Evolutionary conservation across 148 eudicot species (phyloP).

Genomic region (Cornus florida): DNA sequence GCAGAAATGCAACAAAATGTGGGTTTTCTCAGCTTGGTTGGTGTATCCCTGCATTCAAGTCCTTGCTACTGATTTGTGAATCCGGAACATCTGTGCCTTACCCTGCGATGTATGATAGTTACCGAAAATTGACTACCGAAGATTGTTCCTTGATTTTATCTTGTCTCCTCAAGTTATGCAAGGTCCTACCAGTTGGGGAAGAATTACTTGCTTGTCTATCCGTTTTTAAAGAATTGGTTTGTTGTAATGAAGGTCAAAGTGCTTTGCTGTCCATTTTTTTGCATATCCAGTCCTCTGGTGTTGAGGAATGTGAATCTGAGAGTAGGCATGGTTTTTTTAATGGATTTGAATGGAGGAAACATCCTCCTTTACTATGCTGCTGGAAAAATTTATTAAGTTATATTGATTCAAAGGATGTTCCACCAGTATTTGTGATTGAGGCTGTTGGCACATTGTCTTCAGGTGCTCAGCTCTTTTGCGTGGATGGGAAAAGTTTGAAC

Average conservation of each 20-base stretch:
- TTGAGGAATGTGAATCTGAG: slow-evolving; percentile 41
- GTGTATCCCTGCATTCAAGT: slow-evolving; percentile 68
- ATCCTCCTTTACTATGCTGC: slow-evolving; percentile 65
- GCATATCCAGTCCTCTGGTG: slow-evolving; percentile 35
- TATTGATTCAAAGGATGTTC: slow-evolving; percentile 55
- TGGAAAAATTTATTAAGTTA: slow-evolving; percentile 67
- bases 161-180: slow-evolving; percentile 58
- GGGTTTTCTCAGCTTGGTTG: slow-evolving; percentile 55
- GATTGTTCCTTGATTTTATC: slow-evolving; percentile 53
- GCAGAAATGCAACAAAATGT: slow-evolving; percentile 26
- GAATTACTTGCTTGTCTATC: slow-evolving; percentile 76
- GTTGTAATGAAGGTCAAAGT: slow-evolving; percentile 56
- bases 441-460: slow-evolving; percentile 60
- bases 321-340: slow-evolving; percentile 29
- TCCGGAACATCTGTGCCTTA: slow-evolving; percentile 34
- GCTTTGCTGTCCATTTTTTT: slow-evolving; percentile 52
- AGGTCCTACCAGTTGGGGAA: slow-evolving; percentile 78
- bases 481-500: slow-evolving; percentile 62
- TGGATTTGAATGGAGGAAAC: slow-evolving; percentile 58
- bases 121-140: slow-evolving; percentile 44
- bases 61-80: slow-evolving; percentile 62
- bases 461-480: slow-evolving; percentile 70
- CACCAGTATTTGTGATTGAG: slow-evolving; percentile 47
- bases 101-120: slow-evolving; percentile 27
- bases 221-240: slow-evolving; percentile 61